A percentile compares a stretch with the other conserved stretches of the same genome.
phyloP scores from a whole-genome alignment of 2,329 filamentous ascomycete species.

The Diaporthe ilicicola region DNA sequence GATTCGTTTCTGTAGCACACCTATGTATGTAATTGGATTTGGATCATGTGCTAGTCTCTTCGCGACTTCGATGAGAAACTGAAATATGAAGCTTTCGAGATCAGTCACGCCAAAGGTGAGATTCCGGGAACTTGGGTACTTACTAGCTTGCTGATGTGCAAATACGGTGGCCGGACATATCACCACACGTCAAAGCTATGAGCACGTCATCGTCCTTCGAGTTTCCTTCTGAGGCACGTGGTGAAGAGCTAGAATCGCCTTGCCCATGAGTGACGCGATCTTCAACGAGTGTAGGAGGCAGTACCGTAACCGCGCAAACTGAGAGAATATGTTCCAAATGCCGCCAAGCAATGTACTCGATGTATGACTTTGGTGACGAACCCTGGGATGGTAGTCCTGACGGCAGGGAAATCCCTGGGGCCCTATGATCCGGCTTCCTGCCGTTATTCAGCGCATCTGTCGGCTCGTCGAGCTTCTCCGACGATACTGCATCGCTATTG shows the following conservation, averaged over 20 bases:
- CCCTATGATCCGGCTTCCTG: neutral
- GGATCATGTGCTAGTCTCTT: neutral
- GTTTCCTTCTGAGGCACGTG: too few species aligned
- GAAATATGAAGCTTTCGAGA: neutral
- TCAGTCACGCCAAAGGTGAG: neutral
- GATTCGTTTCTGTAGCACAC: too few species aligned
- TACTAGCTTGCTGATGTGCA: neutral
- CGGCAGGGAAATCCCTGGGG: neutral
- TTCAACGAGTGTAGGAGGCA: too few species aligned
- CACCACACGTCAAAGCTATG: neutral
- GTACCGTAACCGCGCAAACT: slow-evolving; percentile 9
- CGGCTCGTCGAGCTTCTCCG: neutral
- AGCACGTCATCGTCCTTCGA: neutral
- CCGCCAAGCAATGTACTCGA: slow-evolving; percentile 23
- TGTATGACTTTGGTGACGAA: neutral
- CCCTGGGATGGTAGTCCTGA: neutral
- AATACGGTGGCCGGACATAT: neutral
- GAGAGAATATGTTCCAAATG: slow-evolving; percentile 28
- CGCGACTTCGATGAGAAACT: neutral
- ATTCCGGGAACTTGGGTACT: neutral
- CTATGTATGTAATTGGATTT: too few species aligned
- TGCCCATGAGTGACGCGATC: too few species aligned
- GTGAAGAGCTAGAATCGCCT: too few species aligned
- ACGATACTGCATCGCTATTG: neutral
- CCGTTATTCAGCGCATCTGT: neutral